Conservation (phyloP, 2,329 filamentous ascomycete genomes). For the Phoma sp. region DNA sequence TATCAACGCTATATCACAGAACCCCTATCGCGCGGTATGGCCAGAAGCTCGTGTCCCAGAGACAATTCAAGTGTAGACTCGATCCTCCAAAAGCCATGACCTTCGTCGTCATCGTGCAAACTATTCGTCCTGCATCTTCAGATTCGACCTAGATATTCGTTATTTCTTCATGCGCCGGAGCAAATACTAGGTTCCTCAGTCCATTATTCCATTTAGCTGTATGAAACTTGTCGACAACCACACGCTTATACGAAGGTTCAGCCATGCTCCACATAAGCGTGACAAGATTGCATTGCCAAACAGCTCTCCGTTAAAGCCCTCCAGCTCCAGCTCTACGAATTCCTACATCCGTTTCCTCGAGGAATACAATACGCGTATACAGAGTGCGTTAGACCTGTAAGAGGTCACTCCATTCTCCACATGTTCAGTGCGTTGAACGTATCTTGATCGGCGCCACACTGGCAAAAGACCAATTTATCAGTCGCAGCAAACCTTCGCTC, state of each 20-base stretch:
- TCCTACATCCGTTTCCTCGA: conserved; percentile 30
- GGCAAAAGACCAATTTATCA: conserved; percentile 51
- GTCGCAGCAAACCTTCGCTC: conserved; percentile 29
- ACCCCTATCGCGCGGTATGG: too few relatives aligned
- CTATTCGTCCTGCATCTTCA: conserved; percentile 21
- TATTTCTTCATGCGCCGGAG: conserved; percentile 29
- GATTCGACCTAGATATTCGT: conserved; percentile 37
- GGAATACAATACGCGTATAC: conserved; percentile 26
- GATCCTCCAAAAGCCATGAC: too few relatives aligned
- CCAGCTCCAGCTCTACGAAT: conserved; percentile 38
- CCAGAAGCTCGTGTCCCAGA: too few relatives aligned
- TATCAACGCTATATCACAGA: too few relatives aligned
- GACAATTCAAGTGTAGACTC: too few relatives aligned
- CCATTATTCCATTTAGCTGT: conserved; percentile 31
- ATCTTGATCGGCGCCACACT: conserved; percentile 47
- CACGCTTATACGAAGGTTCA: conserved; percentile 32
- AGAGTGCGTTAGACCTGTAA: conserved; percentile 34
- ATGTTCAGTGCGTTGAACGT: conserved; percentile 32
- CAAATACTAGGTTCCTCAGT: conserved; percentile 33
- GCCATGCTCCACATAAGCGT: conserved; percentile 38
- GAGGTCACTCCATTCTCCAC: conserved; percentile 29
- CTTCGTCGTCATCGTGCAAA: not conserved
- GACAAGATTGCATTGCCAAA: conserved; percentile 46
- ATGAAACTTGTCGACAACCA: conserved; percentile 31
- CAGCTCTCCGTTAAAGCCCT: conserved; percentile 37